Evolutionary conservation across 2,329 filamentous ascomycete genomes (phyloP), one percentile per base, ranked within the genome.

Genomic region (Alternaria brassicae): DNA sequence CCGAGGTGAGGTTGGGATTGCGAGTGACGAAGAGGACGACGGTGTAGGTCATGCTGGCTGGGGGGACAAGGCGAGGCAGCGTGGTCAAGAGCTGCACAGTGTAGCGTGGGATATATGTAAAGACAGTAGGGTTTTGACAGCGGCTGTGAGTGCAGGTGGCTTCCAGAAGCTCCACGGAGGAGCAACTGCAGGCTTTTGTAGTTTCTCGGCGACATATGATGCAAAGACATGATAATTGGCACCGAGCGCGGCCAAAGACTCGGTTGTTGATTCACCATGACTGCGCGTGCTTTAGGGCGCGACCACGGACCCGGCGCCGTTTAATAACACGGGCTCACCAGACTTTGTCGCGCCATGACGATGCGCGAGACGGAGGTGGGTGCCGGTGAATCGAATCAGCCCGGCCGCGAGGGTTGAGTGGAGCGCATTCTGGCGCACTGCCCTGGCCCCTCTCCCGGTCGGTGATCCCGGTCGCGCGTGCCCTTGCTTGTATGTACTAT

Each of bases 11-110:
- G 25, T 40, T 41, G 19, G 67, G 54, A 12, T 60, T 69, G 40
- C 72, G 63, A 2, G 69, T 72, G 21, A 75, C 27, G 54, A 72
- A 72, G 17, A 72, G 51, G 30, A 75, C 21, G 56, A 72, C 56
- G 34, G 63, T 66, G 58, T 69, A 76, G 2, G 68, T 48, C 70
- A 74, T 74, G 39, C 34, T 55, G 54, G 42, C 10, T 40, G 45
- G 27, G 34, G 10, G 40, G 42, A 21, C 17, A 28, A 32, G 8
- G 6, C 23, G 17, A 15, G 13, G 30, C 32, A 15, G 37, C 17
- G 27, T 19, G 15, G 48, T 10, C 19, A 1, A 44, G 1, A 37
- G 3, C 10, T 9, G 28, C 19, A 48, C 30, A 40, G 45, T 21
- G 28, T 27, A 48, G 40, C 49, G 45, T 21, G 12, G 32, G n/a